Base-by-base conservation (phyloP, 192 early-diverging fungal genomes). In the Coemansia sp. region DNA sequence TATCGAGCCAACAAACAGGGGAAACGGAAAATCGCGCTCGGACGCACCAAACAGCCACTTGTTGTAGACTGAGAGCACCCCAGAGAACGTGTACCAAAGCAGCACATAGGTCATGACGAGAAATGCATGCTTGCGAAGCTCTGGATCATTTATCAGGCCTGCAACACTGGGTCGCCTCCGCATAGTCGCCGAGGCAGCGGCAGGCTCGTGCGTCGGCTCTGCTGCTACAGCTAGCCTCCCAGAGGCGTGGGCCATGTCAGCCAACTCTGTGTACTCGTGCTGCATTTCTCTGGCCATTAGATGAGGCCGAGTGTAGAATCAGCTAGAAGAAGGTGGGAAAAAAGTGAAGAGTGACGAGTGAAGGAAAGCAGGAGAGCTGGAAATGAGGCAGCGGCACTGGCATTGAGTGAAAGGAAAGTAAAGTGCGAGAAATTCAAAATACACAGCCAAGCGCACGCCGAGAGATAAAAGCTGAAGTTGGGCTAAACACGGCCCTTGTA, bases 31-130 rank as follows among this genome's bases (percentile, higher is more conserved):
- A 79, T 93, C 86, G 62, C 92, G 85, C 67, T 93, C 86, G 0
- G 86, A 83, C 31, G 84, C 70, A 28, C 92, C 90, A 82, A 97
- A 95, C 62, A 97, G 83, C 93, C 93, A 97, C 60, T 92, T 94
- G 87, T 97, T 97, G 79, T 94, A 97, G 3, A 95, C 83, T 2
- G 89, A 90, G 26, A 97, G 80, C 8, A 86, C 65, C 0, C 93
- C 87, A 2, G 95, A 88, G 23, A 87, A 86, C 10, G 56, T 45
- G 77, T 88, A 90, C 86, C 86, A 87, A 46, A 83, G 70, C 48
- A 82, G 60, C 0, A 86, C 76, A 45, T 78, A 85, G 59, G 79
- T 63, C 16, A 36, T 59, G n/a, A 71, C 77, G 38, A 78, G 63
- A n/a, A 75, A 36, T 48, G 79, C 31, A 28, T 76, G 67, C 6